Percentiles rank a stretch among this genome's conserved stretches.
These are phyloP conservation scores for Phytopythium chamaehyphon DNA, from an alignment of 352 stramenopile species.

Conservation along the genomic window DNA sequence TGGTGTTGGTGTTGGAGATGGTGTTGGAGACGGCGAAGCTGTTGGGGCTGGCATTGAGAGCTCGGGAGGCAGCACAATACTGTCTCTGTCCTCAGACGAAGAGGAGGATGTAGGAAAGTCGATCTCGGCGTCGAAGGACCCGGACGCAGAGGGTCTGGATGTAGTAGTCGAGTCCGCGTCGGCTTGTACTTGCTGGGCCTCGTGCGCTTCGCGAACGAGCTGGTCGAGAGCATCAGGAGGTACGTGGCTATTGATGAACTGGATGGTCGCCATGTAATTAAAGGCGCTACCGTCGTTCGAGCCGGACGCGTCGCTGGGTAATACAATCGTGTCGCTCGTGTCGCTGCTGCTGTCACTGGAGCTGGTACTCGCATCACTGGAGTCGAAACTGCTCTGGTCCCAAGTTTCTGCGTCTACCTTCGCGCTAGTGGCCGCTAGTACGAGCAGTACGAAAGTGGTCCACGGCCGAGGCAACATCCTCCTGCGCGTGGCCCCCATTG, in stretches of 20 bases:
- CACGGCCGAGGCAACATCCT: constrained; percentile 58
- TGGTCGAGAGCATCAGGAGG: background rate
- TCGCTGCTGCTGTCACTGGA: background rate
- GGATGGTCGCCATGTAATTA: background rate
- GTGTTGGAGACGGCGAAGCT: background rate
- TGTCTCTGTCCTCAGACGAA: background rate
- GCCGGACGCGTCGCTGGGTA: background rate
- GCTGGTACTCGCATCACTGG: background rate
- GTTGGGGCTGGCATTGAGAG: background rate
- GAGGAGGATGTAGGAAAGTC: background rate
- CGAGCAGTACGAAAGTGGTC: constrained; percentile 18
- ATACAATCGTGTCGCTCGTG: background rate
- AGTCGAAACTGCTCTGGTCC: background rate
- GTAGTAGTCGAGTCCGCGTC: background rate
- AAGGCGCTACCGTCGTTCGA: background rate
- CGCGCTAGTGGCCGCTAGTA: no score
- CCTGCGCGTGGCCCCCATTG: constrained; percentile 22
- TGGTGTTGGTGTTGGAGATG: background rate
- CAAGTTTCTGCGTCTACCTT: background rate
- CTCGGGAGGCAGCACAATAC: background rate
- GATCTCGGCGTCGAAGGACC: background rate
- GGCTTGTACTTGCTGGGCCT: background rate
- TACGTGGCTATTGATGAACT: background rate
- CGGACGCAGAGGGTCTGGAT: background rate
- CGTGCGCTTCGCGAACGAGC: background rate